Evolutionary conservation across 2,329 filamentous ascomycete species (phyloP), one percentile per base, ranked within the genome.

Genomic region (Lasiodiplodia sp.): DNA sequence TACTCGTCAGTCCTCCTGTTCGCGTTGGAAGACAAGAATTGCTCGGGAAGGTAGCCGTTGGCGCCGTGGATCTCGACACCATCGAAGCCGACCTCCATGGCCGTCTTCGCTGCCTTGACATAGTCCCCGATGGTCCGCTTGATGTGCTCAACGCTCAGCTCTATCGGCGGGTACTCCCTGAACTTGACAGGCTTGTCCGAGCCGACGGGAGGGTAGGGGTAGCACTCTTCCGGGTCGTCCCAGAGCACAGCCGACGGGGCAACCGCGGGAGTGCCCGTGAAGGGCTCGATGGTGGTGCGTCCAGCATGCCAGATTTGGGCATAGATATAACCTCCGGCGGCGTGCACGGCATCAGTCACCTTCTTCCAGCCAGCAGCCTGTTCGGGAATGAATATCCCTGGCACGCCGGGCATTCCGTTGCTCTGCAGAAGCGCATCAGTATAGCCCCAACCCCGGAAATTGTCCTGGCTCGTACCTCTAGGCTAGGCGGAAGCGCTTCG

Each of bases 21-120:
- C 70, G 81, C 77, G 40, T 81, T 83, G 52, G 83, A 82, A 70
- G 84, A 83, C 4, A 83, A 73, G 72, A 87, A 87, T 69, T 87
- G 84, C 70, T 87, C 85, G 0, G 83, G 79, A 3, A 87, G 77
- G 68, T 86, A 86, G 1, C 84, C 85, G 69, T 86, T 86, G 4
- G 75, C 82, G 2, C 75, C 77, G 70, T 86, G 84, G 16, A 86
- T 74, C 70, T 86, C 84, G 2, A 86, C 81, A 1, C 84, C 84
- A 69, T 86, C 84, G 53, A 86, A 88, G 0, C 87, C 87, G 82
- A 83, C 56, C 60, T 85, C 82, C 31, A 89, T 81, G 0, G 87
- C 87, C 76, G 80, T 86, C 66, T 76, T 78, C 4, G 84, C 83
- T 1, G 84, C 83, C 47, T 76, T 73, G 21, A 76, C 82, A 66